Conservation (phyloP, 306 rosid genomes). For the Hippophae gyantsensis region DNA sequence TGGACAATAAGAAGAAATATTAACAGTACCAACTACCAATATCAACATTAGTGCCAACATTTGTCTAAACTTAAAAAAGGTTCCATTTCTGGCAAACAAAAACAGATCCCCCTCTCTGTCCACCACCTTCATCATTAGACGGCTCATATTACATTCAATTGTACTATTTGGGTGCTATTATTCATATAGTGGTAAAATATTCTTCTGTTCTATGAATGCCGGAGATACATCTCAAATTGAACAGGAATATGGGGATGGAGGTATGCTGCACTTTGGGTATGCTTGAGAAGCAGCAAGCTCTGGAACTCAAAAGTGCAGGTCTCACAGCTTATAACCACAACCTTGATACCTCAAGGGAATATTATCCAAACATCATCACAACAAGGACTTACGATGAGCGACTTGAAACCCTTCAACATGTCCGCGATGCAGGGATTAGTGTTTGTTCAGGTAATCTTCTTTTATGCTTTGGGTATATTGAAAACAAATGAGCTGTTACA, state of each 20-base stretch:
- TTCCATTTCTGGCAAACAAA: too few species aligned
- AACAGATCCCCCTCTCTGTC: too few species aligned
- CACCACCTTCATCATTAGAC: too few species aligned
- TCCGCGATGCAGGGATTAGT: constrained; percentile 93
- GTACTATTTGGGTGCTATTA: too few species aligned
- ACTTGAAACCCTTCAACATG: constrained; percentile 71
- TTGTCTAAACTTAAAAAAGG: too few species aligned
- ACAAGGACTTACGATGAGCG: constrained; percentile 95
- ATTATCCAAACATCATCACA: constrained; percentile 82
- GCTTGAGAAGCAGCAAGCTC: constrained; percentile 90
- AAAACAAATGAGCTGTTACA: neutral
- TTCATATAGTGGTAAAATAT: too few species aligned
- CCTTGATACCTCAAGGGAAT: constrained; percentile 95
- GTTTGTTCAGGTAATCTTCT: constrained; percentile 74
- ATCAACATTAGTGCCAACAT: too few species aligned
- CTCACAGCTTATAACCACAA: constrained; percentile 97
- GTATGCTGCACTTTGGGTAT: constrained; percentile 98
- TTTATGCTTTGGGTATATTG: constrained; percentile 2
- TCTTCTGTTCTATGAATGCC: neutral
- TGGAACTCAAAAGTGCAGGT: constrained; percentile 84
- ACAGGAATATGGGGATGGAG: constrained; percentile 92
- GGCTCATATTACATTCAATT: too few species aligned
- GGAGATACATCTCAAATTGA: constrained; percentile 12
- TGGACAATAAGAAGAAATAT: too few species aligned
- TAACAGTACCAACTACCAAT: too few species aligned